Evolutionary conservation across 140 eudicot species (phyloP), one percentile per base, ranked within the genome.

Genomic region (Ambrosia hybrid): DNA sequence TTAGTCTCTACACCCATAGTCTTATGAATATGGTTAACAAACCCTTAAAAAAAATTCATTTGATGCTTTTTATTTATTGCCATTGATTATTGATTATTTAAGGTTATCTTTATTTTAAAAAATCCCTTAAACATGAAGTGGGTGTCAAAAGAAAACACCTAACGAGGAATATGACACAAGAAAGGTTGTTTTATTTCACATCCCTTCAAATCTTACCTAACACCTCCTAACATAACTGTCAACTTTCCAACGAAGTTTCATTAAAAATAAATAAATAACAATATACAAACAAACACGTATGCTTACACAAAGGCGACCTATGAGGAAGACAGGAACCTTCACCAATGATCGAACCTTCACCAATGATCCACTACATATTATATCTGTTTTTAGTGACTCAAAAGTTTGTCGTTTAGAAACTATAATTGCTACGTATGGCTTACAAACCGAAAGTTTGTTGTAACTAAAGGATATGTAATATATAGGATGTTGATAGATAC

Each of bases 181-280:
- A 71, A 52, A 71, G 73, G 17, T 71, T 56, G 68, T 71, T 63
- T 71, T 71, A 66, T 78, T 52, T 64, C 30, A 14, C 14, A 64
- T 10, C 26, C 56, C 73, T 43, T 78, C 69, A 53, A 43, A 71
- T 78, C 77, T 62, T 64, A 78, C 82, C 82, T 30, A 70, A 77
- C 59, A 33, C 70, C 12, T 48, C 26, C 17, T 51, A 41, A 55
- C 56, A 61, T 41, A n/a, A 63, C 72, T 63, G 39, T 43, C 49
- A 26, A 5, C 51, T 51, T 37, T 67, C 13, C 5, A 37, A 63
- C 12, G 3, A 21, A 2, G 10, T 61, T 61, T 61, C 13, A 39
- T 36, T 21, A 16, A 14, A 53, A 53, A 53, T 9, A 48, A 48
- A 26, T 30, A 9, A 0, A 58, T 26, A 8, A 58, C 9, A 58